Percentiles rank a stretch among this genome's conserved stretches.
Evolutionary conservation across 2,329 filamentous ascomycete species (phyloP).

Genomic region (Fusarium protoensiforme): DNA sequence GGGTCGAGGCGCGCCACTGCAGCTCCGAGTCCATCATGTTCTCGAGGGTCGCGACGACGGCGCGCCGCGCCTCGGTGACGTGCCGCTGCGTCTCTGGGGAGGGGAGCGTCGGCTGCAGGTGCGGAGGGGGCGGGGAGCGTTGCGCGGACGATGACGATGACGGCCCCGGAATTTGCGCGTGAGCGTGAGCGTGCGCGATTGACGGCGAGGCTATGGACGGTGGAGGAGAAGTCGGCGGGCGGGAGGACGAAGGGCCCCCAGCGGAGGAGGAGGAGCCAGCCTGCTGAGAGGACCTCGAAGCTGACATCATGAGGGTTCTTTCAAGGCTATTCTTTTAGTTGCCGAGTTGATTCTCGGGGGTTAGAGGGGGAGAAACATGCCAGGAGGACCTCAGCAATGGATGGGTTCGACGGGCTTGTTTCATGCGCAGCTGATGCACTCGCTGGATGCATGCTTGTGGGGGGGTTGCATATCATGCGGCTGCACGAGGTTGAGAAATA

Average conservation of each 20-base stretch:
- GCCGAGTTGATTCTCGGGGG: not conserved
- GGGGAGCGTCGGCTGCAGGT: conserved; percentile 52
- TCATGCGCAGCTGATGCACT: conserved; percentile 12
- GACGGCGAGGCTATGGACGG: conserved; percentile 39
- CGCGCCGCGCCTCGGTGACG: conserved; percentile 67
- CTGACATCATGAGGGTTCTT: conserved; percentile 13
- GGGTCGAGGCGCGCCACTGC: conserved; percentile 72
- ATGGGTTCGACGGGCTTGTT: conserved; percentile 2
- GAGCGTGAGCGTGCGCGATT: conserved; percentile 34
- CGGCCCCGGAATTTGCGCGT: conserved; percentile 16
- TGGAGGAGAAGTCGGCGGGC: conserved; percentile 39
- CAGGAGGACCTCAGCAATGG: not conserved
- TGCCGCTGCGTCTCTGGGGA: conserved; percentile 57
- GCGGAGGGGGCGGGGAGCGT: conserved; percentile 27
- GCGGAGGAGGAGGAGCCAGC: conserved; percentile 14
- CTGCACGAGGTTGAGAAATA: not conserved
- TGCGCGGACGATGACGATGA: not conserved
- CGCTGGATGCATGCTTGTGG: conserved; percentile 26
- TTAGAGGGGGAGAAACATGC: not conserved
- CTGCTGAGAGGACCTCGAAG: conserved; percentile 18
- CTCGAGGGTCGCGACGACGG: conserved; percentile 72
- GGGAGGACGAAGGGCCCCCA: conserved; percentile 32
- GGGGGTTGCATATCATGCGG: conserved; percentile 36
- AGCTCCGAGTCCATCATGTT: conserved; percentile 77
- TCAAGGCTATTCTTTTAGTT: not conserved